Evolutionary conservation across 1,284 basidiomycete species (phyloP), one percentile per base, ranked within the genome.

Genomic region (Laetiporus sulphureus): DNA sequence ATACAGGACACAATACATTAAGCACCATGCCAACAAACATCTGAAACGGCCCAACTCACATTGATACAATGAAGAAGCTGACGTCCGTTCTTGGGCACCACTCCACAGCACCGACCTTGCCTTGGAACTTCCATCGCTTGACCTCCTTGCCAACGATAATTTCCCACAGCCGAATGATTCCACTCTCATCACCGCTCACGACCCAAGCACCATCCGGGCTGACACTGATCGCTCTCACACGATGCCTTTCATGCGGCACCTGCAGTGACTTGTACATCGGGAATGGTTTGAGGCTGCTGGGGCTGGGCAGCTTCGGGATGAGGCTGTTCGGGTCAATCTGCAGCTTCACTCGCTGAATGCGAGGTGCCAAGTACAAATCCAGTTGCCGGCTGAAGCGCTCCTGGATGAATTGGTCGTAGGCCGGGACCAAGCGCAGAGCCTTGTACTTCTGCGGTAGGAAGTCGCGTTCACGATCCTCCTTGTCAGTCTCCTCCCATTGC

Each of bases 351-450:
- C 85, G 72, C 52, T 93, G 86, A 53, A 97, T 83, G 38, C 96
- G 79, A 29, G 96, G 96, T 5, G 96, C 96, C 36, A 99, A 79
- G 64, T 99, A 99, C 31, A 99, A 72, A 65, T 99, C 96, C 27
- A 99, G 76, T 63, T 96, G 94, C 21, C 96, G 83, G 56, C 82
- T 83, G 66, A 99, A 98, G 38, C 93, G 79, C 57, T 99, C 88
- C 62, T 95, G 89, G 50, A 99, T 90, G 61, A 98, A 92, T 50
- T 83, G 78, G 54, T 86, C 76, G 66, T 96, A 98, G 3, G 84
- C 94, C 2, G 94, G 93, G 4, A 99, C 96, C 30, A 86, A 77
- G 25, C 96, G 88, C 38, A 99, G 67, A 1, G 90, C 75, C 40
- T 77, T 67, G 65, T 91, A 82, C 67, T 97, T 97, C 61, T 86